Evolutionary conservation across 2,329 filamentous ascomycete species (phyloP).

Genomic region (Talaromyces sp.): DNA sequence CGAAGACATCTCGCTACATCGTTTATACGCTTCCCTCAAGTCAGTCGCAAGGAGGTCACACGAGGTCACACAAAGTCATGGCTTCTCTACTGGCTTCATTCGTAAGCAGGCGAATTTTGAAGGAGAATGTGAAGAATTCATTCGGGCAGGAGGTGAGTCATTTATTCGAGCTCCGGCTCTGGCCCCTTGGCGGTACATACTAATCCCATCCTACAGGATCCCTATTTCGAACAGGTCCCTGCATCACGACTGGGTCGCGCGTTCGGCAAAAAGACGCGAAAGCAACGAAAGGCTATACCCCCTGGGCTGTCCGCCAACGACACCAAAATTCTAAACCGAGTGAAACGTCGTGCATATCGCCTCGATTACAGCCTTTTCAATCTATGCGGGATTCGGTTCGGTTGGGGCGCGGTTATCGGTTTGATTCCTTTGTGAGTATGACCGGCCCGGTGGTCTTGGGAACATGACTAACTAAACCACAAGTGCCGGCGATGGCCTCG

Average conservation of each 20-base stretch:
- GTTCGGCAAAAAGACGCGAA: slow-evolving; percentile 68
- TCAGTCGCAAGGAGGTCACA: no score
- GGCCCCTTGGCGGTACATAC: not conserved
- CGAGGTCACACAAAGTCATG: no score
- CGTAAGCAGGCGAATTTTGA: slow-evolving; percentile 32
- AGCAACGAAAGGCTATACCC: slow-evolving; percentile 77
- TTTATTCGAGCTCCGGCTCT: not conserved
- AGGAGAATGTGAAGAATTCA: slow-evolving; percentile 36
- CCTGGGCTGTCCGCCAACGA: slow-evolving; percentile 79
- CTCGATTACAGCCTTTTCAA: slow-evolving; percentile 82
- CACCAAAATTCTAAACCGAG: slow-evolving; percentile 72
- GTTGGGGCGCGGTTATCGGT: slow-evolving; percentile 83
- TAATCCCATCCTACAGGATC: slow-evolving; percentile 59
- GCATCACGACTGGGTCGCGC: slow-evolving; percentile 64
- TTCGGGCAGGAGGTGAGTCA: slow-evolving; percentile 38
- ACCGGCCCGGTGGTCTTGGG: not conserved
- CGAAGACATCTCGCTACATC: not conserved
- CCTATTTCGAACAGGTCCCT: slow-evolving; percentile 78
- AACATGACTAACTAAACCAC: not conserved
- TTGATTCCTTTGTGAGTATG: slow-evolving; percentile 69
- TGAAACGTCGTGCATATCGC: slow-evolving; percentile 78
- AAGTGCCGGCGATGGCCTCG: slow-evolving; percentile 69
- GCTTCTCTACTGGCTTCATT: slow-evolving; percentile 20
- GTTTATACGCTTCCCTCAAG: no score
- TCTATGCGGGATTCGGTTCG: slow-evolving; percentile 75